Evolutionary conservation across 108 stramenopile species (phyloP), one percentile per base, ranked within the genome.

Genomic region (Conticribra weissflogii): DNA sequence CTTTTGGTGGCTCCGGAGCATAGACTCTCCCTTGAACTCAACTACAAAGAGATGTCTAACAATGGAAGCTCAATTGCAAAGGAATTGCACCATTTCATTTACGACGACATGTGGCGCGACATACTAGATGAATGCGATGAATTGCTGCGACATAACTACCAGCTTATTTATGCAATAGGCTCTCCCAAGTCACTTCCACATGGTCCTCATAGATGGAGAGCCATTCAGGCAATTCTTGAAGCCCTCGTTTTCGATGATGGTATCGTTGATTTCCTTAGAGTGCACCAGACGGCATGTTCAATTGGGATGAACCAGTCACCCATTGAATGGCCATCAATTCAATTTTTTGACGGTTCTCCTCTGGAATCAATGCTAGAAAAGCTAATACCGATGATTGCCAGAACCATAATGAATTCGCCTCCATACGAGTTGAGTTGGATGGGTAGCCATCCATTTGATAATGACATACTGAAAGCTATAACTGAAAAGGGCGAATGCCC

Each of bases 41-140:
- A 87, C 54, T 29, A 34, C 8, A 64, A 81, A 59, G 85, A 86
- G 57, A 57, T 85, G 18, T 36, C 64, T 41, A n/a, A 28, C 2
- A 21, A 36, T 17, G 73, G 59, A 34, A 30, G 21, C 0, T 31
- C 55, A 21, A 48, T 55, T 30, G 49, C 58, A 24, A 3, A 19
- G 21, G 17, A 19, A 18, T 34, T 74, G 19, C 52, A 74, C 0
- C 24, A 41, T 1, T 60, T 68, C 41, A 59, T 66, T 32, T 15
- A 45, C 33, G 16, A 21, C 29, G 63, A 80, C 21, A 29, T 29
- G 14, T 84, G 75, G 83, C 70, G 48, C 36, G 84, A 85, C 52
- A 74, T 85, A 21, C 44, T 83, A 24, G 85, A 86, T 66, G 85
- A 86, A 51, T 75, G 75, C 30, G 85, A 86, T 79, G 85, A 81